Base-by-base conservation (phyloP, 768 basidiomycete genomes). In the Phanerochaete sordida region DNA sequence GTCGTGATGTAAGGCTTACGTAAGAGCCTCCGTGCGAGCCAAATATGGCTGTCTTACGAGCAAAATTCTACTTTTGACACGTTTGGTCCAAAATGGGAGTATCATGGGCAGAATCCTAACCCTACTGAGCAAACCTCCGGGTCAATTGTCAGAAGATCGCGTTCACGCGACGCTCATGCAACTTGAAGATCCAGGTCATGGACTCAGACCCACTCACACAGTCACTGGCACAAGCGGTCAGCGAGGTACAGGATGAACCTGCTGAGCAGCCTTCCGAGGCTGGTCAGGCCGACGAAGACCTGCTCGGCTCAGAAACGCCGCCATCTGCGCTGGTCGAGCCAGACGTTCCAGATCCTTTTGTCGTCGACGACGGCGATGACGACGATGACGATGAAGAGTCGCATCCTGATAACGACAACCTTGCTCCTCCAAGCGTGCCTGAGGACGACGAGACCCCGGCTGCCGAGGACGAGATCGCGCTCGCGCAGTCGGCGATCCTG, bases 291-390 rank as follows among this genome's bases (percentile, higher is more conserved):
- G 48, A 16, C 24, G 23, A 23, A 6, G 11, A 11, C n/a, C 30
- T 35, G 21, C 33, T 52, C 30, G n/a, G 12, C 16, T 9, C 28
- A n/a, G 30, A 33, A 16, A 23, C 51, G 7, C 51, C 60, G 26
- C 60, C 54, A 15, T 48, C 60, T 2, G 37, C 57, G 26, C 35
- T 73, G 28, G 68, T 76, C 45, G 82, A 82, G 66, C 76, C 78
- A 44, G 80, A 81, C 57, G 77, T 79, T 5, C 83, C 84, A 16
- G 78, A 89, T 70, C 84, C 84, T 1, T 87, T 86, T 74, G 74
- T 87, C 52, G 73, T 85, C 35, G 87, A 87, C 64, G 84, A 84
- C 60, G 77, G 72, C 21, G 63, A 64, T 16, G n/a, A 24, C 44
- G 49, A 50, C 11, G 49, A 50, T 6, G 49, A 50, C 15, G 49